Base-by-base conservation (phyloP, 1,284 basidiomycete species). In the Porodaedalea pini region DNA sequence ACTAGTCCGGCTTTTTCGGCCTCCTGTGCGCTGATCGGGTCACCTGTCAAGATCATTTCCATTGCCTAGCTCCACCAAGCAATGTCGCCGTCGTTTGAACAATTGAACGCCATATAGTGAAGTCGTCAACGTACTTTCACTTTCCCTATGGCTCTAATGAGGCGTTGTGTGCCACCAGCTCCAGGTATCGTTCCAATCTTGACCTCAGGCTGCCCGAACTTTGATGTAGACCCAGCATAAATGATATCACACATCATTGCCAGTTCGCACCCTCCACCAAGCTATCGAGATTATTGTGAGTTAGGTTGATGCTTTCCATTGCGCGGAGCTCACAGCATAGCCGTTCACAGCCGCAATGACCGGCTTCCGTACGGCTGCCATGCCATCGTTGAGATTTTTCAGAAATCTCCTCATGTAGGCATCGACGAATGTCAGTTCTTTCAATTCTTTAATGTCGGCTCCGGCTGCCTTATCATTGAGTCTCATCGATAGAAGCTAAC, bases 111-210 rank as follows among this genome's bases (percentile, higher is more conserved):
- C 19, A 21, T 48, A n/a, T 44, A 21, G 21, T 4, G 41, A 10
- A 44, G 4, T 21, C 41, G 2, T 23, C 21, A 21, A 32, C 54
- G 17, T 62, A 71, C 81, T 69, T 80, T 77, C 17, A 80, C 78
- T 68, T 86, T 86, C 57, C 85, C 84, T 54, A 87, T 75, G 10
- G 83, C 78, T 48, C 75, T 74, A 41, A 81, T 80, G 17, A 87
- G 75, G 49, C 79, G 74, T 62, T 83, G 81, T 0, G 81, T 80
- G 19, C 81, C 81, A 23, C 80, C 80, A 15, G 78, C 80, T 6
- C 83, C 82, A 23, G 85, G 85, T 61, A 88, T 86, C 53, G 85
- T 84, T 57, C 85, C 85, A 50, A 88, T 77, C 62, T 81, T 86
- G 71, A 86, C 82, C 67, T 87, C 85, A 32, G 85, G 85, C 64